Evolutionary conservation across 2,329 filamentous ascomycete species (phyloP), one percentile per base, ranked within the genome.

Genomic region (Colletotrichum echinochloae): DNA sequence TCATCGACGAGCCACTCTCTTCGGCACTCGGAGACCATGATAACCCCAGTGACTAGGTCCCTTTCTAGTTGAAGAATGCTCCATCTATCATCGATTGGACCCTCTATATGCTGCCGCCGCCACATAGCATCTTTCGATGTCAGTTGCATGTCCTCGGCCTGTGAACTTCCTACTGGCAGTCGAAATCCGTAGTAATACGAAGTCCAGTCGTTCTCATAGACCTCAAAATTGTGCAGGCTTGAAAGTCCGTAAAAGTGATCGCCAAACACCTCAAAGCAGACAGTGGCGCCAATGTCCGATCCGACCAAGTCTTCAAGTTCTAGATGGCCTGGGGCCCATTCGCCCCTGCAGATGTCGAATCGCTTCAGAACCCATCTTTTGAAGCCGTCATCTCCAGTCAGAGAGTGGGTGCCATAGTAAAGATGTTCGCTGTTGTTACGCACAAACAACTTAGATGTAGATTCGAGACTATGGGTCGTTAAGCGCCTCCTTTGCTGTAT

Each of bases 231-330:
- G 2, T 86, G 86, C 73, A 90, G 86, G 72, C 89, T 94, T 0
- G 92, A 92, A 6, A 94, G 81, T 0, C 87, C 90, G 74, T 94
- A 94, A 49, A 95, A 89, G 74, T 89, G 83, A 11, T 83, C 86
- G 46, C 89, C 83, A 72, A 92, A 84, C 23, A 94, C 87, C 71
- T 92, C 91, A 75, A 95, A 94, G 70, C 88, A 92, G n/a, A 93
- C 83, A 0, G 88, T 90, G 14, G 86, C 87, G 7, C 90, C 90
- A 41, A 94, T 84, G 55, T 92, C 91, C 23, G 84, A 86, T 1
- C 91, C 92, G 52, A 88, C 86, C 67, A 92, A 83, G 33, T 89
- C 83, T 46, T 86, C 80, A 4, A 93, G 80, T 44, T 88, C 81
- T 6, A 91, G 77, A 48, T 82, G 83, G 14, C 81, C 74, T 0